phyloP scores from a whole-genome alignment of 2,329 filamentous ascomycete genomes.

The Mycosphaerella arachidis region DNA sequence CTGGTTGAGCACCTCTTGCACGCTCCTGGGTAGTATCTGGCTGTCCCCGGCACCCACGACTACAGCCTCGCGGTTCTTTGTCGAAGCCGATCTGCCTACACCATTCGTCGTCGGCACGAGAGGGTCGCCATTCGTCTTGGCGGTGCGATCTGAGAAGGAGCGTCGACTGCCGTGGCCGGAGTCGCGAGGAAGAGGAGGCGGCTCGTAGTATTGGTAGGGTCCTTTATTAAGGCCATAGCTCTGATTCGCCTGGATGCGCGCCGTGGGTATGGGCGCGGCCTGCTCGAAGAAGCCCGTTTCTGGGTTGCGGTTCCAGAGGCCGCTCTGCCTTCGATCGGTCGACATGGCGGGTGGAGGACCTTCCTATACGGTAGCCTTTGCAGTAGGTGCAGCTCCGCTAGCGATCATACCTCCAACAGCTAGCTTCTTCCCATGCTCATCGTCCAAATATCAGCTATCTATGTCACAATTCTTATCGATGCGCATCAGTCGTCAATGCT shows the following conservation, averaged over 20 bases:
- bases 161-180: conserved; percentile 15
- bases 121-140: conserved; percentile 3
- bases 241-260: conserved; percentile 8
- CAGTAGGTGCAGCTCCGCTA: neutral
- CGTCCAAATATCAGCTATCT: neutral
- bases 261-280: conserved; percentile 7
- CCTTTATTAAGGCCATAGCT: conserved; percentile 7
- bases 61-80: conserved; percentile 12
- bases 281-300: conserved; percentile 25
- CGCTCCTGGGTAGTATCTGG: neutral
- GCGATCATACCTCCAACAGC: neutral
- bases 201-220: conserved; percentile 32
- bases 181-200: conserved; percentile 14
- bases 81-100: conserved; percentile 11
- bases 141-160: conserved; percentile 29
- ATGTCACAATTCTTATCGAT: neutral
- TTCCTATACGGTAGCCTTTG: neutral
- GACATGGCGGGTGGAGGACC: conserved; percentile 9
- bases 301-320: conserved; percentile 27
- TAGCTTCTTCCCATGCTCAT: neutral
- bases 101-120: conserved; percentile 9
- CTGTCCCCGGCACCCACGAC: conserved; percentile 5
- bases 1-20: conserved; percentile 8
- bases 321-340: conserved; percentile 28
- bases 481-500: neutral